A percentile compares a stretch with the other conserved stretches of the same genome.
Evolutionary conservation across 306 rosid genomes (phyloP).

Genomic region (Ceratonia siliqua): DNA sequence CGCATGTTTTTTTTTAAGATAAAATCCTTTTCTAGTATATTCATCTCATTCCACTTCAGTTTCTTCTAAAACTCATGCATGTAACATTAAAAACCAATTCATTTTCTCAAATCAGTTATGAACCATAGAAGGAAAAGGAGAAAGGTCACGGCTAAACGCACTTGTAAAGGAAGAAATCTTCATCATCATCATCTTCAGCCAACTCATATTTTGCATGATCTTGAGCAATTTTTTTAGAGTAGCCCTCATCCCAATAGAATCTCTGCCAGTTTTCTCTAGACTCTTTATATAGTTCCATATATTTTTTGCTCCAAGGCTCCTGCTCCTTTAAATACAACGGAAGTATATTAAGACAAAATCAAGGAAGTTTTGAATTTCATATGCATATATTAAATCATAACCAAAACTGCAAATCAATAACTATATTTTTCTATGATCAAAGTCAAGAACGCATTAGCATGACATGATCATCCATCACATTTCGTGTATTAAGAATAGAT

Average conservation of each 20-base stretch:
- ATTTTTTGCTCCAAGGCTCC: constrained; percentile 89
- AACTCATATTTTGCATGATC: constrained; percentile 98
- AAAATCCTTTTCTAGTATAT: constrained; percentile 18
- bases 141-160: constrained; percentile 24
- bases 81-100: background rate
- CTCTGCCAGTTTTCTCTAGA: constrained; percentile 99
- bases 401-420: background rate
- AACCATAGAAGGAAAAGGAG: background rate
- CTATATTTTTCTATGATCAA: constrained; percentile 20
- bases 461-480: background rate
- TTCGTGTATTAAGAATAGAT: background rate
- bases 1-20: no score
- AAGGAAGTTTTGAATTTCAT: constrained; percentile 26
- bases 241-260: constrained; percentile 96
- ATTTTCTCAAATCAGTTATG: background rate
- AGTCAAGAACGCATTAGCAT: constrained; percentile 15
- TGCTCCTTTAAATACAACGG: constrained; percentile 73
- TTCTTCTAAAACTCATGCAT: constrained; percentile 10
- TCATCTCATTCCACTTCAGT: background rate
- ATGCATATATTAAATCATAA: background rate
- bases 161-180: constrained; percentile 92
- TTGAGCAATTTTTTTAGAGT: constrained; percentile 74
- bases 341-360: constrained; percentile 9
- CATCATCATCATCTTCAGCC: constrained; percentile 83
- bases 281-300: constrained; percentile 87